Evolutionary conservation across 352 stramenopile species (phyloP).

Genomic region (Thraustochytrium striatum): DNA sequence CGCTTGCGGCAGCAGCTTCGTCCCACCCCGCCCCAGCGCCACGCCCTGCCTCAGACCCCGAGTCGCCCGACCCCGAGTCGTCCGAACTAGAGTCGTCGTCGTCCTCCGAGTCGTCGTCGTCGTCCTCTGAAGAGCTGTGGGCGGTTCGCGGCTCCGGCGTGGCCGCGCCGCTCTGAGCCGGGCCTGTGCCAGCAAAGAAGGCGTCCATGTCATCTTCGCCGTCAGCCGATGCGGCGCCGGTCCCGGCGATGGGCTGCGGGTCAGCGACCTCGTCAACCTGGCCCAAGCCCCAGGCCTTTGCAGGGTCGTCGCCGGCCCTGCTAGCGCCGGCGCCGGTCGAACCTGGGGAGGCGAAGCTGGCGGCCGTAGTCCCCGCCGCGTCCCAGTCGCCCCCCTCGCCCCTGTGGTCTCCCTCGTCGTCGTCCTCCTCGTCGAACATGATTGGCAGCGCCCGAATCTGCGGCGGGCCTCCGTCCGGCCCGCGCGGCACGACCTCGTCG

Average conservation of each 20-base stretch:
- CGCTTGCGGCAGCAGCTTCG: neutral
- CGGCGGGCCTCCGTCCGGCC: slow-evolving; percentile 9
- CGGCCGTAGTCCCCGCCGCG: too few relatives aligned
- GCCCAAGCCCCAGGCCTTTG: too few relatives aligned
- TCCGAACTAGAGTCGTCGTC: neutral
- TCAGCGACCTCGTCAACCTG: too few relatives aligned
- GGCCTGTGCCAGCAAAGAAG: neutral
- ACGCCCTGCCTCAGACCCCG: neutral
- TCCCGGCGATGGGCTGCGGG: too few relatives aligned
- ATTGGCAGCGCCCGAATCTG: slow-evolving; percentile 26
- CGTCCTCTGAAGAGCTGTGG: neutral
- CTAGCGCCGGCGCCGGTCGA: too few relatives aligned
- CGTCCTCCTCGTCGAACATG: neutral
- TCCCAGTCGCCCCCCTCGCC: too few relatives aligned
- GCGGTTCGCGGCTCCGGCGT: neutral
- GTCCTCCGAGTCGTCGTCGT: neutral
- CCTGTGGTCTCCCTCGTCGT: neutral
- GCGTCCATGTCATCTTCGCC: slow-evolving; percentile 11
- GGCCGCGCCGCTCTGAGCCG: neutral
- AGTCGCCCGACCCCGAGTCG: neutral
- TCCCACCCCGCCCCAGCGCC: too few relatives aligned
- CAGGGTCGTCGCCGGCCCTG: too few relatives aligned
- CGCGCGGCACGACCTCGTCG: neutral
- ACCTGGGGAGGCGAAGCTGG: too few relatives aligned
- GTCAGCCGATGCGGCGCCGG: too few relatives aligned